Percentiles rank a stretch among this genome's conserved stretches.
These are phyloP conservation scores for Neurospora cerealis DNA, from an alignment of 495 filamentous ascomycete genomes.

Conservation along the genomic window DNA sequence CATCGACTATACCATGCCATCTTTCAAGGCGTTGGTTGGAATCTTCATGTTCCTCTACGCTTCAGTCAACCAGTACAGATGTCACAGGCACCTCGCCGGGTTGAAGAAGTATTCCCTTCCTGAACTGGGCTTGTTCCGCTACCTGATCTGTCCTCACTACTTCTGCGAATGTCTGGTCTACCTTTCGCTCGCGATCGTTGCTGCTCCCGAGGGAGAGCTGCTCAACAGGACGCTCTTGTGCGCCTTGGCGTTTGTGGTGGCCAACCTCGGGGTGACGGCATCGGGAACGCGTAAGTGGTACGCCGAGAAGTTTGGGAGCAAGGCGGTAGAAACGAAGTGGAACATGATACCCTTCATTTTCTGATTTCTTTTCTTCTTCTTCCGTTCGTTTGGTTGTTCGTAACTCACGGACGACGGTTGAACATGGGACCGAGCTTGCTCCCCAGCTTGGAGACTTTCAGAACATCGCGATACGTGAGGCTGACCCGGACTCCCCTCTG, in stretches of 20 bases:
- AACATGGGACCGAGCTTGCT: conserved; percentile 52
- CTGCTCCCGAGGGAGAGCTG: conserved; percentile 50
- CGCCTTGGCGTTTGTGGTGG: conserved; percentile 59
- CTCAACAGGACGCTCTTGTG: conserved; percentile 67
- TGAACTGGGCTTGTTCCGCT: conserved; percentile 50
- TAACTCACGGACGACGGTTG: conserved; percentile 17
- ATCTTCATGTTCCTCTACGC: conserved; percentile 61
- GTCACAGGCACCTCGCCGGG: conserved; percentile 68
- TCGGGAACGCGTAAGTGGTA: conserved; percentile 73
- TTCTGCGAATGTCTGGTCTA: conserved; percentile 81
- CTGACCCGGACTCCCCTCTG: conserved; percentile 63
- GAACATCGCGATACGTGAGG: conserved; percentile 87
- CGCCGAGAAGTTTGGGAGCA: conserved; percentile 60
- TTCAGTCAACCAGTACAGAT: conserved; percentile 69
- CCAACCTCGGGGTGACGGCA: conserved; percentile 80
- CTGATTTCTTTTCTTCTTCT: conserved; percentile 22
- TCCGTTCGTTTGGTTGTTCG: not conserved
- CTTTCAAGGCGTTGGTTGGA: conserved; percentile 49
- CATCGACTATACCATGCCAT: conserved; percentile 33
- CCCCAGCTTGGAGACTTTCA: conserved; percentile 72
- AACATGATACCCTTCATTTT: conserved; percentile 77
- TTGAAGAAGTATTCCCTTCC: conserved; percentile 83
- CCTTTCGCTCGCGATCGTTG: conserved; percentile 60
- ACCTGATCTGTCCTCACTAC: conserved; percentile 82
- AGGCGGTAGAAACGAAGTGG: conserved; percentile 57